Evolutionary conservation across 2,329 filamentous ascomycete species (phyloP), one percentile per base, ranked within the genome.

Genomic region (Biscogniauxia marginata): DNA sequence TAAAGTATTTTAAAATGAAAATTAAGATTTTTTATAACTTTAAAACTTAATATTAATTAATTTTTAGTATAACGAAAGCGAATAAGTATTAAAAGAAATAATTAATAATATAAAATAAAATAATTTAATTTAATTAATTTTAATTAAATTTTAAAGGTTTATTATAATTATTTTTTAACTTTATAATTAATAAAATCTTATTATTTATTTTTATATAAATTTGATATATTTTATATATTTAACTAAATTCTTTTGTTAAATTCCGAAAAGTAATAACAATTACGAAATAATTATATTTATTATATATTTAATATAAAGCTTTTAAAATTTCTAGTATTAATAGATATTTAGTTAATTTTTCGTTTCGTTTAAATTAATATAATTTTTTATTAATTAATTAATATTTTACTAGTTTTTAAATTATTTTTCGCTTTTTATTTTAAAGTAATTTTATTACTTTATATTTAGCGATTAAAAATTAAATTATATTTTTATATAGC

Each of bases 81-180:
- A n/a, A n/a, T n/a, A n/a, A n/a, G n/a, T n/a, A n/a, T n/a, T n/a
- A n/a, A n/a, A n/a, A n/a, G n/a, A n/a, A n/a, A n/a, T n/a, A n/a
- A n/a, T n/a, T n/a, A n/a, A n/a, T n/a, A n/a, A n/a, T n/a, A n/a
- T n/a, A n/a, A n/a, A n/a, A n/a, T n/a, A n/a, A n/a, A n/a, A n/a
- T n/a, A n/a, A n/a, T n/a, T n/a, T n/a, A n/a, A n/a, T 30, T 30
- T 11, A 50, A 50, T 50, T 25, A 50, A 24, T 24, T 50, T 25
- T n/a, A 4, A 23, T 19, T 24, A 50, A 50, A 50, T 24, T n/a
- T n/a, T n/a, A n/a, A n/a, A n/a, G n/a, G n/a, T n/a, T n/a, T n/a
- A n/a, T n/a, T n/a, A n/a, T n/a, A 48, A 20, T 20, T 16, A 18
- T 48, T 48, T 20, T 48, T 48, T 48, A 48, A 48, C 19, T 44